phyloP scores from a whole-genome alignment of 2,329 filamentous ascomycete species.

The Shiraia sp. region DNA sequence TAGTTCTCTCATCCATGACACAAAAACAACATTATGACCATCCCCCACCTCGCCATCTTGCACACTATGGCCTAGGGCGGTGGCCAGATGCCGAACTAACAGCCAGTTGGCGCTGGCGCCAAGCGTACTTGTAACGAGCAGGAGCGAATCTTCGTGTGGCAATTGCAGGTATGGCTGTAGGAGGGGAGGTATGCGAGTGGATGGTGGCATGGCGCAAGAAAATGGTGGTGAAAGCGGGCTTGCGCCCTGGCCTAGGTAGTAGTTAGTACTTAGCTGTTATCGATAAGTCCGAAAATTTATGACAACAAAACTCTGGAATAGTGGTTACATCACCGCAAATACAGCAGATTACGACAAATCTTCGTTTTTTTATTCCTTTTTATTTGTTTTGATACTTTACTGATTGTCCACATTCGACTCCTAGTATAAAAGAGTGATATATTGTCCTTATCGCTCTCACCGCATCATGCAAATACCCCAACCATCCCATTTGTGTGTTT shows the following conservation, averaged over 20 bases:
- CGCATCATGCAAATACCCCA: no score
- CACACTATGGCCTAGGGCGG: slow-evolving; percentile 43
- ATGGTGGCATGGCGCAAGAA: slow-evolving; percentile 36
- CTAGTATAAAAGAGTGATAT: neutral
- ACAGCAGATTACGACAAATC: neutral
- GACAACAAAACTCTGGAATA: neutral
- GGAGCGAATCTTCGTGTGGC: slow-evolving; percentile 62
- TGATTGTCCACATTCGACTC: neutral
- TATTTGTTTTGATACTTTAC: slow-evolving; percentile 14
- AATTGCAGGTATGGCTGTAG: slow-evolving; percentile 67
- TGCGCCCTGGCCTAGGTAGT: no score
- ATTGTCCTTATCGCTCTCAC: no score
- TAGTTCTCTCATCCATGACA: slow-evolving; percentile 80
- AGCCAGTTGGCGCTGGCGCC: slow-evolving; percentile 60
- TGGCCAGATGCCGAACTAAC: slow-evolving; percentile 55
- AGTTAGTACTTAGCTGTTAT: no score
- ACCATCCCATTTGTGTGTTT: no score
- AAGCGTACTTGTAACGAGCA: slow-evolving; percentile 69
- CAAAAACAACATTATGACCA: slow-evolving; percentile 63
- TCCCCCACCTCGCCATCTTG: slow-evolving; percentile 34
- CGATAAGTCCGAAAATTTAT: slow-evolving; percentile 6
- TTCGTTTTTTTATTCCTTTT: slow-evolving; percentile 10
- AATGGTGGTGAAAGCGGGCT: slow-evolving; percentile 5
- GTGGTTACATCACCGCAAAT: neutral
- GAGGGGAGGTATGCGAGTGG: slow-evolving; percentile 63